Evolutionary conservation across 2,329 filamentous ascomycete species (phyloP).

Genomic region (Cladosporium sp.): DNA sequence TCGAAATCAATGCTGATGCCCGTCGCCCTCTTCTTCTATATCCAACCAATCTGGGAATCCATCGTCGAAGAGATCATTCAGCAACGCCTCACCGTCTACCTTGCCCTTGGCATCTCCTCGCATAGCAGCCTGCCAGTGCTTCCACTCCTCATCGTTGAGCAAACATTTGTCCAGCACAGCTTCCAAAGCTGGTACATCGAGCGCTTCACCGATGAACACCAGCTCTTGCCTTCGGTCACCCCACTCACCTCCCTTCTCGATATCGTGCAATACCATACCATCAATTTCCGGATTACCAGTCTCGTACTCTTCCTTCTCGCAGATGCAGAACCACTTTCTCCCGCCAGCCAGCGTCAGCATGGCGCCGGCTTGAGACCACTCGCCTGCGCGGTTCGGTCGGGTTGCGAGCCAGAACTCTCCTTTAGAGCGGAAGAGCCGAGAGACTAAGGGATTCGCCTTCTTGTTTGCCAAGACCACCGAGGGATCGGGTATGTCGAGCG

Average conservation of each 20-base stretch:
- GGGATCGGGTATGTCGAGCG: slow-evolving; percentile 24
- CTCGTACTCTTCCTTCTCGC: slow-evolving; percentile 49
- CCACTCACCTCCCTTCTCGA: slow-evolving; percentile 50
- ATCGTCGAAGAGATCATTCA: slow-evolving; percentile 41
- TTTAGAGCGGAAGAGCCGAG: slow-evolving; percentile 59
- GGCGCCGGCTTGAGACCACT: slow-evolving; percentile 62
- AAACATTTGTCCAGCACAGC: slow-evolving; percentile 57
- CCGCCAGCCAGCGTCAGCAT: slow-evolving; percentile 60
- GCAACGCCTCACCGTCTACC: slow-evolving; percentile 26
- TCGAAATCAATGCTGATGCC: background rate
- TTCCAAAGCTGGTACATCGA: slow-evolving; percentile 52
- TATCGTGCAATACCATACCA: slow-evolving; percentile 47
- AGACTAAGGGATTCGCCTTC: slow-evolving; percentile 48
- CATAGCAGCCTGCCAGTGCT: slow-evolving; percentile 38
- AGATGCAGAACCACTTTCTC: slow-evolving; percentile 56
- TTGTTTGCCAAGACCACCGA: slow-evolving; percentile 52
- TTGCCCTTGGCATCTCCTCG: slow-evolving; percentile 22
- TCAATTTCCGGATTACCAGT: slow-evolving; percentile 46
- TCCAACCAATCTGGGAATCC: slow-evolving; percentile 28
- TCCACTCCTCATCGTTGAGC: slow-evolving; percentile 55
- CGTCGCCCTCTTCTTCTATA: slow-evolving; percentile 17
- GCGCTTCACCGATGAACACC: slow-evolving; percentile 67
- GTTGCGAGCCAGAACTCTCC: slow-evolving; percentile 60
- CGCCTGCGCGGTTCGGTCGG: slow-evolving; percentile 51
- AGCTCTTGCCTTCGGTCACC: slow-evolving; percentile 68